These are phyloP conservation scores for Pyrenochaeta sp. DNA, from an alignment of 2,329 filamentous ascomycete species.

Conservation along the genomic window DNA sequence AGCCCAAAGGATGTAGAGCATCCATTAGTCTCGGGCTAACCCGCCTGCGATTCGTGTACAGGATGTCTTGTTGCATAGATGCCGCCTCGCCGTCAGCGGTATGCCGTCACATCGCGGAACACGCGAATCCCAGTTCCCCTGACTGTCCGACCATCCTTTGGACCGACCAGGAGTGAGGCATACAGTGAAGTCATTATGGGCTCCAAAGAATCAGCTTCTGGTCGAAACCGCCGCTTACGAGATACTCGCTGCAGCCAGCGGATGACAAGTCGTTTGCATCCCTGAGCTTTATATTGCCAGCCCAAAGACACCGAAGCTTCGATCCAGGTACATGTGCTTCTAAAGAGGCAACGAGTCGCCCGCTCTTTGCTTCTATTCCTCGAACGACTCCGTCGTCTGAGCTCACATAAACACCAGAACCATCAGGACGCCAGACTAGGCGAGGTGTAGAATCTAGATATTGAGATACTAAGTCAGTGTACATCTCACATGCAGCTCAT, in stretches of 20 bases:
- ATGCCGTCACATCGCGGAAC: not conserved
- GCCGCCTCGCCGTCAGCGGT: not conserved
- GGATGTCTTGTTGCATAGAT: not conserved
- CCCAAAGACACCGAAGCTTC: conserved; percentile 68
- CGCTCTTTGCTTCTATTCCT: conserved; percentile 66
- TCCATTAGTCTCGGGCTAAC: not conserved
- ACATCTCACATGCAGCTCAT: not conserved
- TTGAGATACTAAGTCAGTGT: conserved; percentile 35
- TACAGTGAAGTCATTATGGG: conserved; percentile 4
- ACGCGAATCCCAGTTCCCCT: not conserved
- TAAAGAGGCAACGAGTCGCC: conserved; percentile 63
- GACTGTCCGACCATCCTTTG: not conserved
- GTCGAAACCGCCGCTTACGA: conserved; percentile 72
- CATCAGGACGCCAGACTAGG: conserved; percentile 68
- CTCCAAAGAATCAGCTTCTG: conserved; percentile 67
- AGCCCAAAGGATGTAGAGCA: not conserved
- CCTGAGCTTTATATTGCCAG: conserved; percentile 54
- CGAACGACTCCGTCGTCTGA: conserved; percentile 70
- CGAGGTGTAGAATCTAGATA: conserved; percentile 61
- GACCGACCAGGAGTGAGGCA: not conserved
- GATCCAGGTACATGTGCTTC: conserved; percentile 64
- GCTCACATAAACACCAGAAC: conserved; percentile 70
- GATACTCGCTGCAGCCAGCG: conserved; percentile 56
- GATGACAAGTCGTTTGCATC: conserved; percentile 23
- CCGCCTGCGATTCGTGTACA: not conserved